Conservation (phyloP, 2,329 filamentous ascomycete genomes). For the Colletotrichum gloeosporioides region DNA sequence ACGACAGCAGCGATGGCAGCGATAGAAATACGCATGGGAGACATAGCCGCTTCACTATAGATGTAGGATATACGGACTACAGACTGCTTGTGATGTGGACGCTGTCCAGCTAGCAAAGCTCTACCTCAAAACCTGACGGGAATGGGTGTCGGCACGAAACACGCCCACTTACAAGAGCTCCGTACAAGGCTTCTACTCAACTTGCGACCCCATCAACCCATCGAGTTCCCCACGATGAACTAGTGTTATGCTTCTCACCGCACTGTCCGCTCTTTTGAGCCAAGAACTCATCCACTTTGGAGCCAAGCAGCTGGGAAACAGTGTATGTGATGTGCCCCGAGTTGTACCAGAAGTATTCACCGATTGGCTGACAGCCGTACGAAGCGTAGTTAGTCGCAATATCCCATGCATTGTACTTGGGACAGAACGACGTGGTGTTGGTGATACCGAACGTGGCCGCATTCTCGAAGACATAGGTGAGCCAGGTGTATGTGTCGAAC, state of each 20-base stretch:
- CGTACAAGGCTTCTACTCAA: rapidly evolving
- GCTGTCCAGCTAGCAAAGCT: rapidly evolving
- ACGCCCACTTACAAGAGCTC: neutral
- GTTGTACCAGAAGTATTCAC: slow-evolving; percentile 37
- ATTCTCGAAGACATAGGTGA: slow-evolving; percentile 33
- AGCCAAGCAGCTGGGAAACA: neutral
- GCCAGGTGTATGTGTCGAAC: slow-evolving; percentile 36
- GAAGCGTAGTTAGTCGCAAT: slow-evolving; percentile 25
- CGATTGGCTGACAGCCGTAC: slow-evolving; percentile 32
- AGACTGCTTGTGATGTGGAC: rapidly evolving
- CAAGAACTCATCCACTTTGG: slow-evolving; percentile 1
- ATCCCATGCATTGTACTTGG: slow-evolving; percentile 27
- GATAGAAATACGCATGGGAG: too few species aligned
- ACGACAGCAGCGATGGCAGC: too few species aligned
- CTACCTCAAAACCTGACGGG: rapidly evolving
- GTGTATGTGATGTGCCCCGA: slow-evolving; percentile 26
- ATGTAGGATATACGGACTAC: too few species aligned
- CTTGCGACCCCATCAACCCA: neutral
- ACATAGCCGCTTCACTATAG: rapidly evolving
- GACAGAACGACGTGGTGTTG: slow-evolving; percentile 33
- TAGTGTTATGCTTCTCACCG: neutral
- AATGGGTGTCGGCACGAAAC: neutral
- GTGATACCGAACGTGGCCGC: slow-evolving; percentile 28
- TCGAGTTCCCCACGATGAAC: neutral
- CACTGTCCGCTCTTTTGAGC: neutral